These are phyloP conservation scores for Dendrobium officinale DNA, from an alignment of 106 monocot genomes.

Conservation along the genomic window DNA sequence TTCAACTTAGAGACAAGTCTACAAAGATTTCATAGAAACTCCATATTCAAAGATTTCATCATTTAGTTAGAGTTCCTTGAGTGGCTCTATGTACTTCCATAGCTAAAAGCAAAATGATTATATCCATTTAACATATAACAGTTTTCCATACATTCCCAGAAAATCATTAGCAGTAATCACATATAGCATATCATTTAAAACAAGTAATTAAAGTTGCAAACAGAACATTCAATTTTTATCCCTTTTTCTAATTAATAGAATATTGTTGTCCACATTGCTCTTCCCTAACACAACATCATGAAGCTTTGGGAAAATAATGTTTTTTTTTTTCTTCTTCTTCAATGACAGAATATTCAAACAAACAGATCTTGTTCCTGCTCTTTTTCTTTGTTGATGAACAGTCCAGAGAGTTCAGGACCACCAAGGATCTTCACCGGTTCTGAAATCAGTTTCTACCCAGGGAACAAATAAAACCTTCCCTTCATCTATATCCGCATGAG, in stretches of 20 bases:
- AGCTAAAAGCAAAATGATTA: no score
- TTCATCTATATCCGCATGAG: constrained; percentile 80
- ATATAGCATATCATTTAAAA: not conserved
- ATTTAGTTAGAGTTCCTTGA: no score
- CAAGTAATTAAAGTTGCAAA: not conserved
- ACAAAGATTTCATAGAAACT: no score
- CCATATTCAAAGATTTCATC: no score
- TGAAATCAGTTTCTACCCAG: constrained; percentile 94
- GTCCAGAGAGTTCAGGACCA: constrained; percentile 40
- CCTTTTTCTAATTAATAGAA: not conserved
- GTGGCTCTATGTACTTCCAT: no score
- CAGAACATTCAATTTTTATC: not conserved
- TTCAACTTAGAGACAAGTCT: no score
- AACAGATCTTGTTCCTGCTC: not conserved
- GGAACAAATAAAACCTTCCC: constrained; percentile 92
- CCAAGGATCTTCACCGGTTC: constrained; percentile 88
- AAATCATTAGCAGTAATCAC: not conserved
- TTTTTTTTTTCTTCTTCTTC: not conserved
- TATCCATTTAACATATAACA: no score
- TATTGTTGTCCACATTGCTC: not conserved
- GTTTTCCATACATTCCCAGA: not conserved
- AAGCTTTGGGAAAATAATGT: not conserved
- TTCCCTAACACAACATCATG: not conserved
- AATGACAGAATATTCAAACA: not conserved
- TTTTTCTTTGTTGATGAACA: not conserved